These are phyloP conservation scores for Evansstolkia leycettana DNA, from an alignment of 495 filamentous ascomycete genomes.

Conservation along the genomic window DNA sequence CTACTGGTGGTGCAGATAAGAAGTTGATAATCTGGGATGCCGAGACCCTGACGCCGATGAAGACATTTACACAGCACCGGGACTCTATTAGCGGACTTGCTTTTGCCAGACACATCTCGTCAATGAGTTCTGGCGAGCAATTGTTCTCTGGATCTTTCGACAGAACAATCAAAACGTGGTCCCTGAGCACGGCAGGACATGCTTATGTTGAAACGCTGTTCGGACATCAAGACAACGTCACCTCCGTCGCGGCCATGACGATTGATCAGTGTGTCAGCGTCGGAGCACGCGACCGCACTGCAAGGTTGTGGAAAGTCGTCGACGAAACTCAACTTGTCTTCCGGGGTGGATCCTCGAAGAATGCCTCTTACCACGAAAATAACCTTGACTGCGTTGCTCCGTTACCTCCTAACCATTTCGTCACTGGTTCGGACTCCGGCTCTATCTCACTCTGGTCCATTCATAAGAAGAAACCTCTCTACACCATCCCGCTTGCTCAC, in stretches of 20 bases:
- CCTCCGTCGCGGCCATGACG: conserved; percentile 68
- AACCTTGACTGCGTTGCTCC: conserved; percentile 83
- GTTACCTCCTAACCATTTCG: conserved; percentile 79
- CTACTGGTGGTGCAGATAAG: conserved; percentile 74
- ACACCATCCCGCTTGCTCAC: conserved; percentile 67
- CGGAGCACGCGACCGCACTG: conserved; percentile 81
- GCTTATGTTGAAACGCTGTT: conserved; percentile 94
- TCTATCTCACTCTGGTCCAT: conserved; percentile 75
- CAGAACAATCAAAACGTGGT: conserved; percentile 83
- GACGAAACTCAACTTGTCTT: conserved; percentile 95
- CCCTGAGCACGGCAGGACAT: conserved; percentile 40
- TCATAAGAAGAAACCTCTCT: conserved; percentile 91
- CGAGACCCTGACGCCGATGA: conserved; percentile 57
- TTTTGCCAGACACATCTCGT: conserved; percentile 67
- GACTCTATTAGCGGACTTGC: conserved; percentile 73
- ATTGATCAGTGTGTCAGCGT: conserved; percentile 85
- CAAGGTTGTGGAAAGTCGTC: conserved; percentile 91
- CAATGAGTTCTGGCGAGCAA: conserved; percentile 53
- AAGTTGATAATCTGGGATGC: conserved; percentile 81
- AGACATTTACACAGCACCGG: conserved; percentile 84
- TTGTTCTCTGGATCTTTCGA: conserved; percentile 81
- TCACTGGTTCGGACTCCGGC: conserved; percentile 89
- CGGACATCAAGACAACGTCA: conserved; percentile 84
- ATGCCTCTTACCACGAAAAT: conserved; percentile 54
- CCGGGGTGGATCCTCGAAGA: conserved; percentile 57